These are phyloP conservation scores for Cryptosporidium parvum DNA, from an alignment of 169 alveolate species.

Conservation along the genomic window DNA sequence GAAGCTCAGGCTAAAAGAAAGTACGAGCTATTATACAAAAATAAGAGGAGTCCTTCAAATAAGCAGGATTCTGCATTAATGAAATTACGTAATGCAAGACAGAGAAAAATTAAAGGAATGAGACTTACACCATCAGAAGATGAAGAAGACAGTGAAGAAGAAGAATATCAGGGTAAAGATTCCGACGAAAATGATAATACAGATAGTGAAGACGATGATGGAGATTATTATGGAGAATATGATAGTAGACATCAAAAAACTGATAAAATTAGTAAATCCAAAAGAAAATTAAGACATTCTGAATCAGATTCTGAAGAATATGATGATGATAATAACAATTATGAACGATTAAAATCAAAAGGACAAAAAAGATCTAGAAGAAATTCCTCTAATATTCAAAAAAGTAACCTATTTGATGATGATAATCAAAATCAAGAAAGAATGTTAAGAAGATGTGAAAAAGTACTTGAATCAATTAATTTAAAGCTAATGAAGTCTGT, in stretches of 20 bases:
- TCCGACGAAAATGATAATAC: constrained; percentile 6
- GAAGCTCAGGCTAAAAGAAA: constrained; percentile 53
- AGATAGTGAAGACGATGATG: constrained; percentile 4
- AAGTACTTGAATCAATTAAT: constrained; percentile 33
- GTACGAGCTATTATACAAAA: constrained; percentile 49
- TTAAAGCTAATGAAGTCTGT: constrained; percentile 58
- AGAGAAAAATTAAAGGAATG: constrained; percentile 38
- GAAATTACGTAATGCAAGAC: constrained; percentile 61
- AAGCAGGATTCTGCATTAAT: constrained; percentile 67
- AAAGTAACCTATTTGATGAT: constrained; percentile 29
- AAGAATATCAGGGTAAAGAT: background rate
- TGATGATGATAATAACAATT: background rate
- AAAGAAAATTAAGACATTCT: background rate
- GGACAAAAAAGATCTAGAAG: background rate
- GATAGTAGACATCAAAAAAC: background rate
- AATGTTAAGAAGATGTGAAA: constrained; percentile 30
- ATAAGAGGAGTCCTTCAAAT: constrained; percentile 35
- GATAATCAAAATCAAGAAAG: constrained; percentile 28
- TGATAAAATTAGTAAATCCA: background rate
- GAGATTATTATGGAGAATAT: constrained; percentile 1
- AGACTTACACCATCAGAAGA: constrained; percentile 15
- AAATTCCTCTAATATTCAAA: background rate
- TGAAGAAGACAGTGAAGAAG: constrained; percentile 24
- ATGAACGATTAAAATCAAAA: background rate
- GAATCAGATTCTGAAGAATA: background rate